Evolutionary conservation across 106 monocot genomes (phyloP).

Genomic region (Dendrobium nobile): DNA sequence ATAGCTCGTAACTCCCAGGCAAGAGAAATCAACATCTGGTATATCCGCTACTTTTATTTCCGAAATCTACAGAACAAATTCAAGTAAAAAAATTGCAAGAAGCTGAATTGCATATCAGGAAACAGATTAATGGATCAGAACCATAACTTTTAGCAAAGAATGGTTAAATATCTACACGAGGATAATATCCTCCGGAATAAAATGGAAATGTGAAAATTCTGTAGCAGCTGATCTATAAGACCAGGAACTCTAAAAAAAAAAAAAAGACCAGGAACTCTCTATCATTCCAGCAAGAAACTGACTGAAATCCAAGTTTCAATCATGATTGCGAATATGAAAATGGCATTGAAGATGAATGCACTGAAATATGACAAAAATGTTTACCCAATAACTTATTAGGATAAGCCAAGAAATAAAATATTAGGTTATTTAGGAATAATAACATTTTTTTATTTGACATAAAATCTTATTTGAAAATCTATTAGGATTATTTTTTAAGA

Average conservation of each 20-base stretch:
- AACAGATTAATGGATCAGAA: background rate
- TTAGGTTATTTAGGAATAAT: background rate
- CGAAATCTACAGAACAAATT: conserved; percentile 56
- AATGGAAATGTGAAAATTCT: too few species aligned
- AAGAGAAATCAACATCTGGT: conserved; percentile 77
- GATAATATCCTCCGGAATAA: background rate
- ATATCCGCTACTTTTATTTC: conserved; percentile 85
- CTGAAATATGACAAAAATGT: background rate
- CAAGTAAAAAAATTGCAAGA: background rate
- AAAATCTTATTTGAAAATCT: background rate
- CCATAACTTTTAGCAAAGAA: background rate
- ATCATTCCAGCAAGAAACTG: too few species aligned
- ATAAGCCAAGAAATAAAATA: background rate
- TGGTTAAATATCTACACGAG: background rate
- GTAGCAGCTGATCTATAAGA: too few species aligned
- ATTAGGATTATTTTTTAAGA: background rate
- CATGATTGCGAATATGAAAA: too few species aligned
- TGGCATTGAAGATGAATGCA: background rate
- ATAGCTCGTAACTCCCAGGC: conserved; percentile 47
- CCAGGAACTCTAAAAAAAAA: too few species aligned
- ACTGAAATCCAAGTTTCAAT: too few species aligned
- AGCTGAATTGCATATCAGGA: background rate
- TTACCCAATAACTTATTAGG: background rate
- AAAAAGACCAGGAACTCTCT: too few species aligned
- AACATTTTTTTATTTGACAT: background rate